Evolutionary conservation across 2,329 filamentous ascomycete genomes (phyloP).

Genomic region (Aspergillus ochraceoroseus): DNA sequence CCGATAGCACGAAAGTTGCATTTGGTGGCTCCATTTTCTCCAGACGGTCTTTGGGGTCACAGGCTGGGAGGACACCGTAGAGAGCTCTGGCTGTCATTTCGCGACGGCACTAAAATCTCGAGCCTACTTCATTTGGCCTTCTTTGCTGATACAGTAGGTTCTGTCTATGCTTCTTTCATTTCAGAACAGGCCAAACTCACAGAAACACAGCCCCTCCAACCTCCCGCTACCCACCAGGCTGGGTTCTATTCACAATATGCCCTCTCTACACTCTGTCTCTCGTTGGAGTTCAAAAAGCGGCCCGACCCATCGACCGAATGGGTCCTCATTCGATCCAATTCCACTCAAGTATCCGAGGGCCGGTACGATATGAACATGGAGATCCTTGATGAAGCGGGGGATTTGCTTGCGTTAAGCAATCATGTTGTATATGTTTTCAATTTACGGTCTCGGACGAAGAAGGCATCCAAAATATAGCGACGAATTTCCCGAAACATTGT

Average conservation of each 20-base stretch:
- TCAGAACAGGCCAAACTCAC: too few species aligned
- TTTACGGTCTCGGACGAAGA: slow-evolving; percentile 9
- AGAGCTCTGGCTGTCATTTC: slow-evolving; percentile 24
- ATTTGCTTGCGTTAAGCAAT: slow-evolving; percentile 21
- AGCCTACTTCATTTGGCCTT: slow-evolving; percentile 18
- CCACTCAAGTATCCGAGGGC: slow-evolving; percentile 16
- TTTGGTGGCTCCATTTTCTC: slow-evolving; percentile 20
- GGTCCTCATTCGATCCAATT: slow-evolving; percentile 22
- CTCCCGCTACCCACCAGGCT: slow-evolving; percentile 21
- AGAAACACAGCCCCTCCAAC: slow-evolving; percentile 25
- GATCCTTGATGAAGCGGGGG: slow-evolving; percentile 16
- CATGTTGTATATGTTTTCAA: slow-evolving; percentile 21
- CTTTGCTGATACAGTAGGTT: slow-evolving; percentile 21
- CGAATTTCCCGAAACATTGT: too few species aligned
- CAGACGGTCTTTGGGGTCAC: slow-evolving; percentile 23
- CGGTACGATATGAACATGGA: slow-evolving; percentile 23
- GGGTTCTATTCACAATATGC: slow-evolving; percentile 20
- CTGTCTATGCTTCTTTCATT: background rate
- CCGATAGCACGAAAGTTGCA: slow-evolving; percentile 22
- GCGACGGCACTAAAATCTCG: slow-evolving; percentile 19
- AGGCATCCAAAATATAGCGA: background rate
- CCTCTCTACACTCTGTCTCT: slow-evolving; percentile 22
- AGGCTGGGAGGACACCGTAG: slow-evolving; percentile 22
- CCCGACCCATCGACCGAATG: slow-evolving; percentile 19
- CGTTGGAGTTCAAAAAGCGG: slow-evolving; percentile 24